Evolutionary conservation across 768 basidiomycete genomes (phyloP).

Genomic region (Mycena crocata): DNA sequence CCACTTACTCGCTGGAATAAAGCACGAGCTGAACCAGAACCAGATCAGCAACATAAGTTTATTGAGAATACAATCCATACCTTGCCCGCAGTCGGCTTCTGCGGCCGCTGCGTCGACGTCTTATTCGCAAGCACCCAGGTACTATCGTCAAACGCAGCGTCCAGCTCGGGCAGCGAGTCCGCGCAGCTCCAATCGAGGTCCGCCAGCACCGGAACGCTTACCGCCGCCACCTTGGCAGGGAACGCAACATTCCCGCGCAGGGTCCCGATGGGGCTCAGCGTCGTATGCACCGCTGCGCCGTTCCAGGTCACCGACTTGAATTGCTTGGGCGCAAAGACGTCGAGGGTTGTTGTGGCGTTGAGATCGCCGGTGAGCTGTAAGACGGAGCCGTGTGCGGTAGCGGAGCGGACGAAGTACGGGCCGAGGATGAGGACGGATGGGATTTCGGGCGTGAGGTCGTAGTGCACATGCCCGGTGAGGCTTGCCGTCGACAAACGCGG

Average conservation of each 20-base stretch:
- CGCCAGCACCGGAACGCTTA: constrained; percentile 53
- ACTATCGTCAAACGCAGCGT: constrained; percentile 62
- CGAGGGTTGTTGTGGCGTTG: constrained; percentile 61
- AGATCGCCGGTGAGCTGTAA: constrained; percentile 63
- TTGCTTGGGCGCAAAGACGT: constrained; percentile 61
- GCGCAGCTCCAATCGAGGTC: constrained; percentile 65
- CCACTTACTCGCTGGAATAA: constrained; percentile 46
- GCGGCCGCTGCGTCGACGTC: constrained; percentile 66
- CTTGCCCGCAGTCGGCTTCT: constrained; percentile 67
- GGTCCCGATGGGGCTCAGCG: constrained; percentile 43
- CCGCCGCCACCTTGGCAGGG: constrained; percentile 43
- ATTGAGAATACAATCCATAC: constrained; percentile 45
- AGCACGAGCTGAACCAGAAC: constrained; percentile 38
- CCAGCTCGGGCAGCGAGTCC: constrained; percentile 72
- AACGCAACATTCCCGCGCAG: constrained; percentile 50
- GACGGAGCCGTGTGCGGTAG: constrained; percentile 37
- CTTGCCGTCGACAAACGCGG: constrained; percentile 55
- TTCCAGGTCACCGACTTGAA: constrained; percentile 70
- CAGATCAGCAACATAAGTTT: background rate
- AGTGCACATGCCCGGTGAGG: constrained; percentile 37
- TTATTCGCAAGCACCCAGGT: constrained; percentile 70
- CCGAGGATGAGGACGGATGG: constrained; percentile 48
- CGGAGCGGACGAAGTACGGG: constrained; percentile 50
- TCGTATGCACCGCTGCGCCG: constrained; percentile 52
- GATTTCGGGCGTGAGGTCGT: constrained; percentile 42